Evolutionary conservation across 805 yeast genomes (phyloP), one percentile per base, ranked within the genome.

Genomic region (Candida anglica): DNA sequence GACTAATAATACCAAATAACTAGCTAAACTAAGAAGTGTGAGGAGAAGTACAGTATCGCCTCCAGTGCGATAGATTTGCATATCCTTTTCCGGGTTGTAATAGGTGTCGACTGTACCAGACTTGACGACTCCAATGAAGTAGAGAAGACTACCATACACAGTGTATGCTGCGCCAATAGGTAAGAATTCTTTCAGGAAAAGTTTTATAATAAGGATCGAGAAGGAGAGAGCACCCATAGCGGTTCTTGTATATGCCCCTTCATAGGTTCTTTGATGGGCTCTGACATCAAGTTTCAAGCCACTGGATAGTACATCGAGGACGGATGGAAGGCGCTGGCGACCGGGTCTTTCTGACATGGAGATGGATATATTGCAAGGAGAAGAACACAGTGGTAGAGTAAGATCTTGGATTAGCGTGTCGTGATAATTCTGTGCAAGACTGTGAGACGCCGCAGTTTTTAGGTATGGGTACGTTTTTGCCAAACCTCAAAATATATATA

Each of bases 241-340:
- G 0, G 89, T 76, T 33, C 95, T 58, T 17, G 81, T 66, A 49
- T 86, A 85, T 1, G 94, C 89, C 0, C 94, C 95, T 50, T 85
- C 93, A 48, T 83, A 85, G 0, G 94, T 85, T 37, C 95, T 57
- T 56, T 85, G 93, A 46, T 81, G 82, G 0, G 91, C 93, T 45
- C 81, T 43, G 3, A 75, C 65, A 42, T 75, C 81, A 17, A 75
- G 53, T 44, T 69, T 67, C 34, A 63, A 63, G 5, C 53, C 56
- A 24, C 66, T 53, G 3, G 71, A 57, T 4, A 70, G 56, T 11
- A 63, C 49, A 29, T 64, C 66, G 9, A 66, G 44, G 15, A 60
- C 32, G 1, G 69, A 60, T 5, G 65, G 62, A 5, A 48, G 40
- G 20, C 66, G 19, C 16, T 28, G 38, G 34, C 15, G 36, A 17